Percentiles rank a stretch among this genome's conserved stretches.
These are phyloP conservation scores for Pythium sp. DNA, from an alignment of 352 stramenopile species.

Conservation along the genomic window DNA sequence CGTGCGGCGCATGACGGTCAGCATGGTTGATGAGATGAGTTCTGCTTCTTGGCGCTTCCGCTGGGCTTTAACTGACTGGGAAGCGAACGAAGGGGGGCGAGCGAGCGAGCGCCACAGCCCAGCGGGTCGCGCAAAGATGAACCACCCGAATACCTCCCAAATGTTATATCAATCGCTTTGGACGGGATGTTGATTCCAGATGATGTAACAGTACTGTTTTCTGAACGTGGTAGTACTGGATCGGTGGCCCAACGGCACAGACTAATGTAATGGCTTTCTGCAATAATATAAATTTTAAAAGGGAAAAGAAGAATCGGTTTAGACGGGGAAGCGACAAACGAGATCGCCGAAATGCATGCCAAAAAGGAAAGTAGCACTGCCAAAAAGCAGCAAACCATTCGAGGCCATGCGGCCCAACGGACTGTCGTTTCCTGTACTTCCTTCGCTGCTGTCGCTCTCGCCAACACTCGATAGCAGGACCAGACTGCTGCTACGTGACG, in stretches of 20 bases:
- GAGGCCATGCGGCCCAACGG: too few species aligned
- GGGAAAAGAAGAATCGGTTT: background rate
- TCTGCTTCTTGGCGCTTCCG: slow-evolving; percentile 1
- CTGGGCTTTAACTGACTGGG: slow-evolving; percentile 11
- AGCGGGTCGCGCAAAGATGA: background rate
- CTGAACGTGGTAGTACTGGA: too few species aligned
- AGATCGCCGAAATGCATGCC: slow-evolving; percentile 4
- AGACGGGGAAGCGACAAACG: background rate
- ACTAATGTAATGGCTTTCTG: background rate
- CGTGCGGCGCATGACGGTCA: slow-evolving; percentile 39
- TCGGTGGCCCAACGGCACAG: background rate
- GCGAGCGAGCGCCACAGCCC: slow-evolving; percentile 5
- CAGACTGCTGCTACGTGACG: too few species aligned
- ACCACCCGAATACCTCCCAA: slow-evolving; percentile 10
- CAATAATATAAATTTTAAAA: background rate
- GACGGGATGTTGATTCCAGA: background rate
- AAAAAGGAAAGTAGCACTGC: background rate
- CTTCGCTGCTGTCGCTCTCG: too few species aligned
- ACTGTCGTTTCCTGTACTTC: too few species aligned
- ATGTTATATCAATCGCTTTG: background rate
- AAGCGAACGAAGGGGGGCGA: slow-evolving; percentile 7
- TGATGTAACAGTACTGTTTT: background rate
- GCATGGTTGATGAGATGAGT: slow-evolving; percentile 20
- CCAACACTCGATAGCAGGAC: too few species aligned
- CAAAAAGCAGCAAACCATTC: too few species aligned